Percentiles rank a stretch among this genome's conserved stretches.
phyloP scores from a whole-genome alignment of 768 basidiomycete species.

The Podaxis mareebaensis region DNA sequence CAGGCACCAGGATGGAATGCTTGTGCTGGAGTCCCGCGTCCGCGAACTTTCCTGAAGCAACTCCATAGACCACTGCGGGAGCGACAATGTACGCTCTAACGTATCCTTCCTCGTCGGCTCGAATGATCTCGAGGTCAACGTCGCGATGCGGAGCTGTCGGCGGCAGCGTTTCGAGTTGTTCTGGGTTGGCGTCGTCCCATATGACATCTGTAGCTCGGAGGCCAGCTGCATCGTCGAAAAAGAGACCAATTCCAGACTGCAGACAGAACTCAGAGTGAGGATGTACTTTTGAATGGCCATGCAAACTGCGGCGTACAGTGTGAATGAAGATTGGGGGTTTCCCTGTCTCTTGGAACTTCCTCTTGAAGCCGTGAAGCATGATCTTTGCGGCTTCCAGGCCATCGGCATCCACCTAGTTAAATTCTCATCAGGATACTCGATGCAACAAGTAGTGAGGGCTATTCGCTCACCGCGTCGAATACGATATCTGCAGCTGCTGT shows the following conservation, averaged over 20 bases:
- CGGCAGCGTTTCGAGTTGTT: slow-evolving; percentile 45
- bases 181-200: slow-evolving; percentile 50
- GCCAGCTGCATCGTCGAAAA: slow-evolving; percentile 46
- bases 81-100: slow-evolving; percentile 52
- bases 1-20: slow-evolving; percentile 52
- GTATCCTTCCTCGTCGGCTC: slow-evolving; percentile 52
- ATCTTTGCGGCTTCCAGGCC: slow-evolving; percentile 37
- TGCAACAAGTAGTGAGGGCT: not conserved
- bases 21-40: slow-evolving; percentile 50
- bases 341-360: slow-evolving; percentile 33
- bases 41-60: slow-evolving; percentile 46
- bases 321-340: slow-evolving; percentile 39
- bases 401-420: slow-evolving; percentile 38
- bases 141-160: slow-evolving; percentile 45
- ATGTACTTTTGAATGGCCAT: not conserved
- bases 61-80: slow-evolving; percentile 55
- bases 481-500: slow-evolving; percentile 48
- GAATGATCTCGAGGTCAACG: slow-evolving; percentile 49
- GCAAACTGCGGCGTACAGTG: slow-evolving; percentile 34
- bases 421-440: not conserved
- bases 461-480: slow-evolving; percentile 36
- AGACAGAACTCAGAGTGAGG: not conserved
- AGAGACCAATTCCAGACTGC: slow-evolving; percentile 39
- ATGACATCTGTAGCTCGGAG: slow-evolving; percentile 36
- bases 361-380: slow-evolving; percentile 38